Evolutionary conservation across 495 filamentous ascomycete genomes (phyloP).

Genomic region (Lasiosphaeria ovina): DNA sequence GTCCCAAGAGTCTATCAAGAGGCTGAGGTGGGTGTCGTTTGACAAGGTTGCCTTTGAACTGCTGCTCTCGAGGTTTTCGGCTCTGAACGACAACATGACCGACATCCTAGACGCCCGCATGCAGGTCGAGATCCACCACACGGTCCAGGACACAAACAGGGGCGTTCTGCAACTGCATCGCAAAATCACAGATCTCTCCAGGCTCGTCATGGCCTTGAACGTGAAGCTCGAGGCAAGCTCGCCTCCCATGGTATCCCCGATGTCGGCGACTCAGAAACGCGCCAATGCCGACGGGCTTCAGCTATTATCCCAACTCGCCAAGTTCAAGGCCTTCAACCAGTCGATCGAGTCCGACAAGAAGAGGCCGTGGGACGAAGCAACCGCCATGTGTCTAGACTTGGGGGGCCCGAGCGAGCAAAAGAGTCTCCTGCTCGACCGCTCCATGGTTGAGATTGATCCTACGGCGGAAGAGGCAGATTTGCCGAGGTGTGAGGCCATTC

Average conservation of each 20-base stretch:
- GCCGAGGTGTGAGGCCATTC: slow-evolving; percentile 36
- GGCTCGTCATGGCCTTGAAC: slow-evolving; percentile 41
- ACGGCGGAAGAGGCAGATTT: slow-evolving; percentile 28
- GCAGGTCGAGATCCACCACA: slow-evolving; percentile 45
- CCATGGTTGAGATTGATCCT: slow-evolving; percentile 29
- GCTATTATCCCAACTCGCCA: slow-evolving; percentile 41
- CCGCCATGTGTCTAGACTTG: slow-evolving; percentile 34
- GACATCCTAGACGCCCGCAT: slow-evolving; percentile 41
- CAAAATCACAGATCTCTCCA: slow-evolving; percentile 39
- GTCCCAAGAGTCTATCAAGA: slow-evolving; percentile 28
- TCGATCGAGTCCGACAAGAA: slow-evolving; percentile 36
- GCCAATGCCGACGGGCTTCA: slow-evolving; percentile 35
- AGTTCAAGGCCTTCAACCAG: slow-evolving; percentile 50
- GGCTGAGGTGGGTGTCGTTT: slow-evolving; percentile 43
- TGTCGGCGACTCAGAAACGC: slow-evolving; percentile 29
- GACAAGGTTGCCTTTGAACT: slow-evolving; percentile 45
- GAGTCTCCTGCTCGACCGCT: slow-evolving; percentile 32
- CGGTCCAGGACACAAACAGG: slow-evolving; percentile 45
- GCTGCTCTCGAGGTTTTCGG: slow-evolving; percentile 38
- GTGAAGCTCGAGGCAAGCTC: slow-evolving; percentile 30
- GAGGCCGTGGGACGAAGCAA: slow-evolving; percentile 29
- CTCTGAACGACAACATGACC: slow-evolving; percentile 47
- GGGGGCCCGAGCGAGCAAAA: slow-evolving; percentile 28
- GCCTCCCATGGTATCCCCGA: slow-evolving; percentile 19
- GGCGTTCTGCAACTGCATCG: slow-evolving; percentile 45